These are phyloP conservation scores for Suhomyces ambrosiae DNA, from an alignment of 1,139 yeast genomes.

Conservation along the genomic window DNA sequence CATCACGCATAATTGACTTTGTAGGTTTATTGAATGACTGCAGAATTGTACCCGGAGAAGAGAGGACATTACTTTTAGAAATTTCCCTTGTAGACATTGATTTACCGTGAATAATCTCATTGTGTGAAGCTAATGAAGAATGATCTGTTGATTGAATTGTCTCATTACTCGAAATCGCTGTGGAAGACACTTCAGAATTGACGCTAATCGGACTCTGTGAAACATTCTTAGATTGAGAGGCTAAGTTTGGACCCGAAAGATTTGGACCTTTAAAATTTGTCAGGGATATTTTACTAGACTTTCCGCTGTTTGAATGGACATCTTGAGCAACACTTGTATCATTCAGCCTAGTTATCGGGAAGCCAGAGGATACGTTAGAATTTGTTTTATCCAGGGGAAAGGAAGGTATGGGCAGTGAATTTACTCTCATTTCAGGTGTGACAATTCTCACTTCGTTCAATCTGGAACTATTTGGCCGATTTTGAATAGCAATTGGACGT, in stretches of 20 bases:
- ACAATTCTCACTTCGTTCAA: constrained; percentile 12
- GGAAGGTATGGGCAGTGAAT: constrained; percentile 12
- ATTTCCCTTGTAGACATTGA: constrained; percentile 9
- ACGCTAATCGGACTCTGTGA: constrained; percentile 34
- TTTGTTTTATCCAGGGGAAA: constrained; percentile 8
- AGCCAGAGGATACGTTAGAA: neutral
- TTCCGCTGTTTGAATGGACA: neutral
- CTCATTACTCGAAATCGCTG: constrained; percentile 33
- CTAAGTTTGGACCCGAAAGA: neutral
- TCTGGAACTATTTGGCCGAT: constrained; percentile 14
- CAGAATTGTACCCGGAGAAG: constrained; percentile 1
- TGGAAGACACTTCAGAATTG: constrained; percentile 31
- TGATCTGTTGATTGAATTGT: constrained; percentile 39
- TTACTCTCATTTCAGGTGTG: constrained; percentile 12
- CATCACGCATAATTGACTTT: neutral
- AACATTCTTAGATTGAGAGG: constrained; percentile 12
- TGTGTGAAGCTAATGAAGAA: constrained; percentile 31
- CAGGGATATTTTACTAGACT: neutral
- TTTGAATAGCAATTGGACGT: constrained; percentile 13
- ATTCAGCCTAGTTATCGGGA: neutral
- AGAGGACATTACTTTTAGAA: constrained; percentile 6
- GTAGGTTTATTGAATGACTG: neutral
- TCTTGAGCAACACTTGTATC: neutral
- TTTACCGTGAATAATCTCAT: constrained; percentile 17
- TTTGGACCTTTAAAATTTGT: neutral